phyloP scores from a whole-genome alignment of 1,284 basidiomycete genomes.

The Cutaneotrichosporon mucoides region DNA sequence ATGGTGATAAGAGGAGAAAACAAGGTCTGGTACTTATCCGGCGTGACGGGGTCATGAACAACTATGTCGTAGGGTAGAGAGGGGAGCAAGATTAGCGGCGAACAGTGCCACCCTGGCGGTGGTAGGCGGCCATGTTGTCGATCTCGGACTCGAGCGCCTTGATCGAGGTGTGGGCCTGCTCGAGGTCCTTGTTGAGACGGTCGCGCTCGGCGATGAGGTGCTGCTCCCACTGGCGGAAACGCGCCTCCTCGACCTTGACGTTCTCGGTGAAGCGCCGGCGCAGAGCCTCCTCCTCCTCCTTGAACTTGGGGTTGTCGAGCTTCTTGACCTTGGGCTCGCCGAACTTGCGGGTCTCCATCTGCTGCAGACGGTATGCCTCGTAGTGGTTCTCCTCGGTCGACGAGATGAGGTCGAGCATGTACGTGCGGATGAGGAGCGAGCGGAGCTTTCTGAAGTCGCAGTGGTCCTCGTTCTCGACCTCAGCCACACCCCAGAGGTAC shows the following conservation, averaged over 20 bases:
- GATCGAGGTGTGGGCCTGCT: constrained; percentile 85
- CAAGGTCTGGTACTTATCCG: not conserved
- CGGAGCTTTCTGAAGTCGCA: constrained; percentile 99
- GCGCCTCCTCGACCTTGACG: constrained; percentile 96
- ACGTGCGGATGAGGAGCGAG: constrained; percentile 90
- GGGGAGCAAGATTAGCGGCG: constrained; percentile 24
- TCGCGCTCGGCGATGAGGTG: constrained; percentile 96
- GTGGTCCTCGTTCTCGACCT: constrained; percentile 62
- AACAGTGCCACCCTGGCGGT: constrained; percentile 51
- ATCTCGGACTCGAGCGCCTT: constrained; percentile 84
- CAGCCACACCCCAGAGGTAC: constrained; percentile 99
- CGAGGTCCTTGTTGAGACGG: constrained; percentile 89
- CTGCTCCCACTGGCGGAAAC: constrained; percentile 99
- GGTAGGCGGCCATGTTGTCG: constrained; percentile 81
- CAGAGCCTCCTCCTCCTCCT: constrained; percentile 96
- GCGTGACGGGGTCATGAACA: constrained; percentile 5
- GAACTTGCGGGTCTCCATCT: constrained; percentile 99
- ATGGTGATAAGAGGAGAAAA: not conserved
- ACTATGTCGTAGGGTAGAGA: not conserved
- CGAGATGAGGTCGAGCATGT: constrained; percentile 97
- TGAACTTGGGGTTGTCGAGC: constrained; percentile 99
- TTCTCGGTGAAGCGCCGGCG: constrained; percentile 98
- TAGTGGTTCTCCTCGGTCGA: constrained; percentile 97
- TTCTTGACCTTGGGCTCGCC: constrained; percentile 99
- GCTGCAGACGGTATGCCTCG: constrained; percentile 95